Base-by-base conservation (phyloP, 2,329 filamentous ascomycete genomes). In the Tolypocladium cylindrosporum region DNA sequence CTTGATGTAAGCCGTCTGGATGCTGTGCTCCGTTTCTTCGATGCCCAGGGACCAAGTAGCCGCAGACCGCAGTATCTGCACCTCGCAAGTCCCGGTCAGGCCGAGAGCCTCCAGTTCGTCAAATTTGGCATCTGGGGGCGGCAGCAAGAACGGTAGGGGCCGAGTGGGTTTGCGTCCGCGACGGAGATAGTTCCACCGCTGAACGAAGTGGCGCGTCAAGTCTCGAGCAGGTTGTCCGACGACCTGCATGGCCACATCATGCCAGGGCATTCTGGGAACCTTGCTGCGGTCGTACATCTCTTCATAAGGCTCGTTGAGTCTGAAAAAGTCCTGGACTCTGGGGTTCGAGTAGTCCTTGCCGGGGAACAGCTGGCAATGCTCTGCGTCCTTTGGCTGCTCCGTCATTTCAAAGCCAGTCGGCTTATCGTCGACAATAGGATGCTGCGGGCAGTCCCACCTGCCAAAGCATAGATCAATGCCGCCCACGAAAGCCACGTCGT, bases 321-420 rank as follows among this genome's bases (percentile, higher is more conserved):
- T 85, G 76, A 91, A 97, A 70, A 99, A 99, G 71, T 99, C 94
- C 65, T 95, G 90, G 3, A 97, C 90, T 65, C 94, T 83, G 21
- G 94, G 93, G 67, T 99, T 99, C 0, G 92, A 97, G 73, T 99
- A 99, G 71, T 99, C 94, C 71, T 99, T 99, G 55, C 94, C 94
- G 0, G 94, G 93, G 84, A 94, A 99, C 24, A 97, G 80, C 72
- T 97, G 94, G 67, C 91, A 96, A 70, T 97, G 90, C 68, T 97
- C 91, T 1, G 91, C 87, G 72, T 97, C 93, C 69, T 91, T 90
- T 16, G 91, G 91, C 8, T 61, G 59, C 59, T 89, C 85, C 40
- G 84, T 84, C 39, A 86, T 77, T 72, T 97, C 94, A 70, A 97
- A 97, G 1, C 94, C 94, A 9, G 94, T 97, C 10, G 91, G 86